Base-by-base conservation (phyloP, 192 early-diverging fungal species). In the Coemansia asiatica region DNA sequence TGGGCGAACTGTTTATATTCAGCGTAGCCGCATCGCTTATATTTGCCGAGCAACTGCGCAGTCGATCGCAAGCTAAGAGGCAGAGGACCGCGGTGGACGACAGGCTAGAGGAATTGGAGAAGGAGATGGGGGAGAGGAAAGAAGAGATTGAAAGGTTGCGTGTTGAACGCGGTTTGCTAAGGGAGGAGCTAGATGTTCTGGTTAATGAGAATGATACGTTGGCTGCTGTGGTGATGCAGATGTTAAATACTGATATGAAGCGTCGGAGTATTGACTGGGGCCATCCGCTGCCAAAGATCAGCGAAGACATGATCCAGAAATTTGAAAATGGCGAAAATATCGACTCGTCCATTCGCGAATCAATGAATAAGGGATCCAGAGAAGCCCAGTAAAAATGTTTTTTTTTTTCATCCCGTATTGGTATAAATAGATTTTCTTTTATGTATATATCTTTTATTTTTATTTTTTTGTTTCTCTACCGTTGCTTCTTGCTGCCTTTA, bases 1-100 rank as follows among this genome's bases (percentile, higher is more conserved):
- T 92, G 23, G 85, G 90, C 50, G 91, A 92, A 55, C 77, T 88
- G 4, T 86, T 92, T 60, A 88, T 92, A 44, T 92, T 92, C 73
- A 69, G 85, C 6, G 90, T 92, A 16, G 91, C 91, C 7, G 85
- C 83, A n/a, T 79, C 84, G 27, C 68, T 92, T 0, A 90, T 92
- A 50, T 72, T 91, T 33, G 78, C 85, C 13, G 91, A 92, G 69
- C 87, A 86, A 55, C 68, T 85, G 51, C 87, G 90, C 83, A 88
- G 87, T 61, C 70, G 66, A 27, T 72, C 57, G 60, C 72, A 81
- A 51, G 79, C 69, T 2, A 46, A 67, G 62, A 46, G 59, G 58
- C 68, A 65, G 46, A 49, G 73, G 28, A 66, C 76, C 26, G 75
- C 71, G 9, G 64, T 75, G 8, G 66, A 75, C 40, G 79, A 81